Evolutionary conservation across 495 filamentous ascomycete species (phyloP).

Genomic region (Hamigera avellanea): DNA sequence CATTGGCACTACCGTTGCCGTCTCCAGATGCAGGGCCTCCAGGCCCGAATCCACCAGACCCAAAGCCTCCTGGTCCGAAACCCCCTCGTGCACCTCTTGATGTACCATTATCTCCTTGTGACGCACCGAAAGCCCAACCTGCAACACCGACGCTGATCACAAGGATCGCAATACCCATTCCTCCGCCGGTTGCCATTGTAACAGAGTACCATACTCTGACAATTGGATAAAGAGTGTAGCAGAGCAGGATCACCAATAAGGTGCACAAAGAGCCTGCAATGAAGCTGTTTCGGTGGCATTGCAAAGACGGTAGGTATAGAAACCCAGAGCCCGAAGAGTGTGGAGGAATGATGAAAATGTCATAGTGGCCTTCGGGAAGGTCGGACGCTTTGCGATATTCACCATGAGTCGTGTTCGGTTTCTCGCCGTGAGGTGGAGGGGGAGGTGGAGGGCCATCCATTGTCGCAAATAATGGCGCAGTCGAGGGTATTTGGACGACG

Average conservation of each 20-base stretch:
- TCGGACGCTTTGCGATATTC: conserved; percentile 42
- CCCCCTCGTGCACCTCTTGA: conserved; percentile 7
- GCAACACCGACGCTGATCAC: conserved; percentile 58
- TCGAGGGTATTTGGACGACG: neutral
- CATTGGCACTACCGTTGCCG: conserved; percentile 5
- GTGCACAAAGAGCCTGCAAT: conserved; percentile 70
- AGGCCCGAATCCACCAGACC: conserved; percentile 9
- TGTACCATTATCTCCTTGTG: conserved; percentile 38
- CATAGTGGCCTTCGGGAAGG: conserved; percentile 75
- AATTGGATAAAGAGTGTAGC: conserved; percentile 55
- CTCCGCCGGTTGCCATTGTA: conserved; percentile 45
- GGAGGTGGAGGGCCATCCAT: conserved; percentile 47
- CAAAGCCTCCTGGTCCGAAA: conserved; percentile 12
- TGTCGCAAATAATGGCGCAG: neutral
- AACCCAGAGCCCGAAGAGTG: conserved; percentile 86
- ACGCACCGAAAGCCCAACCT: conserved; percentile 63
- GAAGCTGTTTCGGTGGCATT: conserved; percentile 82
- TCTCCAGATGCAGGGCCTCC: conserved; percentile 13
- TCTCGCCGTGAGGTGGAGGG: conserved; percentile 58
- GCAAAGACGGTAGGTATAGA: conserved; percentile 82
- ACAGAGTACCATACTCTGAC: conserved; percentile 53
- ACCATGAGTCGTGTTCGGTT: conserved; percentile 41
- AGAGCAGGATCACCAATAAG: conserved; percentile 52
- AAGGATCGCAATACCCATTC: conserved; percentile 49
- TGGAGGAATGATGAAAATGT: conserved; percentile 95